These are phyloP conservation scores for Pyrenophora tritici-repentis DNA, from an alignment of 2,329 filamentous ascomycete genomes.

Conservation along the genomic window DNA sequence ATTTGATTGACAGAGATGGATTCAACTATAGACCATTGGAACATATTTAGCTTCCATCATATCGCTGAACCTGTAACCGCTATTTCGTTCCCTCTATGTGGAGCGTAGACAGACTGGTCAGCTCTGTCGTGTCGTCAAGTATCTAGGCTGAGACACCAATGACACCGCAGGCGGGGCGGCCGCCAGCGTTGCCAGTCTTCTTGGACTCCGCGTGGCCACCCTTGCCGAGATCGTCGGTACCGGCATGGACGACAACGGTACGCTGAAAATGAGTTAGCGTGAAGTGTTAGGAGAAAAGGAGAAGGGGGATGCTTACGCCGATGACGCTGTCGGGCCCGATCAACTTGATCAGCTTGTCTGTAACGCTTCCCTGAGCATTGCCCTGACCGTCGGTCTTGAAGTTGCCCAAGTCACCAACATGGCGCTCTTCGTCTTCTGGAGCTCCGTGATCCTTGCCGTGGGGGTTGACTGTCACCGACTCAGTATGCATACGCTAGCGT, in stretches of 20 bases:
- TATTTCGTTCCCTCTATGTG: not conserved
- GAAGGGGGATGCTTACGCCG: conserved; percentile 66
- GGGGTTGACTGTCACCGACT: conserved; percentile 77
- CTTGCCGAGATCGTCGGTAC: conserved; percentile 96
- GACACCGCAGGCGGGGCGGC: conserved; percentile 93
- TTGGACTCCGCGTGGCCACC: conserved; percentile 91
- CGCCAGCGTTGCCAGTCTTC: conserved; percentile 96
- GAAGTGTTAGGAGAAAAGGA: not conserved
- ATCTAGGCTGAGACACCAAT: conserved; percentile 73
- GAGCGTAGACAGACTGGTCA: not conserved
- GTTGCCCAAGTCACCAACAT: conserved; percentile 98
- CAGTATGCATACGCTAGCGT: conserved; percentile 2
- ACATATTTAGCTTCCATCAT: not conserved
- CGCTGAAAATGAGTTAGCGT: conserved; percentile 60
- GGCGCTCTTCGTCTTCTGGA: conserved; percentile 79
- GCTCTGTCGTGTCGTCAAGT: not conserved
- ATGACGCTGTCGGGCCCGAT: conserved; percentile 95
- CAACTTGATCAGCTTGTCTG: conserved; percentile 88
- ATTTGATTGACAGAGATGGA: not conserved
- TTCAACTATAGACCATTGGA: not conserved
- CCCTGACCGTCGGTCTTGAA: conserved; percentile 93
- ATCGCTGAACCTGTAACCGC: not conserved
- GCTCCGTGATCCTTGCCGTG: conserved; percentile 89
- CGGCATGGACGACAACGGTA: conserved; percentile 91
- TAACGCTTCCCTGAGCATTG: conserved; percentile 79